Percentiles rank a stretch among this genome's conserved stretches.
Evolutionary conservation across 2,329 filamentous ascomycete species (phyloP).

Genomic region (Phoma sp.): DNA sequence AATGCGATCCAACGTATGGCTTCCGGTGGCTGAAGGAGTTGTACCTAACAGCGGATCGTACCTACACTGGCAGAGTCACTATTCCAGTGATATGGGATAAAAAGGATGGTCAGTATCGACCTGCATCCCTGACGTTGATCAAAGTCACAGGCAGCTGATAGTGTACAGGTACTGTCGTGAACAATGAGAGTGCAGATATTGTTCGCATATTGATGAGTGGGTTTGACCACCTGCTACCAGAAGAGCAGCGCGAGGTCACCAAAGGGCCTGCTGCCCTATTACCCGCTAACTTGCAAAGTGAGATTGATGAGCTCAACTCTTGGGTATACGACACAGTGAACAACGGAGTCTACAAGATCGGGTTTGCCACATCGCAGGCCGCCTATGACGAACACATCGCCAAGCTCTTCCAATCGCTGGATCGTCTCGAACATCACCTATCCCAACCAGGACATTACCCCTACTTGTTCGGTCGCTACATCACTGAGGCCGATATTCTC

Average conservation of each 20-base stretch:
- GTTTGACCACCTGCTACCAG: constrained; percentile 42
- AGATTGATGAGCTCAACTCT: constrained; percentile 78
- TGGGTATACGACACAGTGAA: constrained; percentile 76
- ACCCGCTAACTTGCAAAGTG: constrained; percentile 64
- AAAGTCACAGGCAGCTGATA: constrained; percentile 7
- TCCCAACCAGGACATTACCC: constrained; percentile 57
- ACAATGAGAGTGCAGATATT: constrained; percentile 46
- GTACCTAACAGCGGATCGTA: constrained; percentile 71
- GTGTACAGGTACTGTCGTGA: constrained; percentile 38
- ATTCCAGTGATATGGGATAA: constrained; percentile 80
- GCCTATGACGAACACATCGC: constrained; percentile 79
- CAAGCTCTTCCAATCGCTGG: constrained; percentile 76
- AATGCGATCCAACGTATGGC: constrained; percentile 38
- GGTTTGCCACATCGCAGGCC: constrained; percentile 82
- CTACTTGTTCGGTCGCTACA: constrained; percentile 73
- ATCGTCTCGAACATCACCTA: constrained; percentile 76
- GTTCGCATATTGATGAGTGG: constrained; percentile 40
- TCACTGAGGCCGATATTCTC: constrained; percentile 57
- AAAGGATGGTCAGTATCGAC: constrained; percentile 51
- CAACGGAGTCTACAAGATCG: constrained; percentile 65
- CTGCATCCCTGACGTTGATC: background rate
- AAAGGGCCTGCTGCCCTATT: constrained; percentile 67
- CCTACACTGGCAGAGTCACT: constrained; percentile 66
- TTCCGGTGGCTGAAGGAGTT: constrained; percentile 61
- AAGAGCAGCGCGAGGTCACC: constrained; percentile 61